Percentiles rank a stretch among this genome's conserved stretches.
Conservation (phyloP, 2,329 filamentous ascomycete species). For the Claviceps purpurea region DNA sequence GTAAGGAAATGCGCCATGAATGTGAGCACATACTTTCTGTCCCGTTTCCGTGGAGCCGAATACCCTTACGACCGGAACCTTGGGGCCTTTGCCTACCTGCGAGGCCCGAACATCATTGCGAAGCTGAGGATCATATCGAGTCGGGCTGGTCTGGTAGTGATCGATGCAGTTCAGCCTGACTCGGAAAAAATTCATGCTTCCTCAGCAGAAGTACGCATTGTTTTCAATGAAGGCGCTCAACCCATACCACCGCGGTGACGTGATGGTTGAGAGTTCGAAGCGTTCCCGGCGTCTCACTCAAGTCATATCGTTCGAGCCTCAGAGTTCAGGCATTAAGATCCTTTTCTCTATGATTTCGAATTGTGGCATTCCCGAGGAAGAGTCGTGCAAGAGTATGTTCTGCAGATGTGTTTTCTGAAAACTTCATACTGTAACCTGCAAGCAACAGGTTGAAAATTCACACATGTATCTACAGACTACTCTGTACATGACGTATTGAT, state of each 20-base stretch:
- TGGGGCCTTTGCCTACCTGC: conserved; percentile 49
- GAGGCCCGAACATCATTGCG: conserved; percentile 48
- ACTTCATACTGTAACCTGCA: too few relatives aligned
- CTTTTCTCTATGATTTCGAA: too few relatives aligned
- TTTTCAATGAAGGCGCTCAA: neutral
- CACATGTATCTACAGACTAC: too few relatives aligned
- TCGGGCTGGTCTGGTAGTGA: conserved; percentile 73
- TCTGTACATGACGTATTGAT: too few relatives aligned
- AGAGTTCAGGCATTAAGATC: too few relatives aligned
- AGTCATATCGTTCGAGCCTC: too few relatives aligned
- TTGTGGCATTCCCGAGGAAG: too few relatives aligned
- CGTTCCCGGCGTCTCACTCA: too few relatives aligned
- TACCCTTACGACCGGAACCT: conserved; percentile 73
- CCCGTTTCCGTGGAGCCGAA: conserved; percentile 92
- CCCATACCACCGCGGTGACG: neutral
- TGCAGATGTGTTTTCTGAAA: too few relatives aligned
- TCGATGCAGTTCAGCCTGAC: conserved; percentile 93
- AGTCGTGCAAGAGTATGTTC: too few relatives aligned
- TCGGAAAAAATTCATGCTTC: conserved; percentile 55
- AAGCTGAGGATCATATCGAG: conserved; percentile 68
- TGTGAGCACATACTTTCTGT: conserved; percentile 89
- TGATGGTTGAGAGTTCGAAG: too few relatives aligned
- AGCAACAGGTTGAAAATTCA: too few relatives aligned
- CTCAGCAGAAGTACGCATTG: conserved; percentile 1
- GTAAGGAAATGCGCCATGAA: conserved; percentile 93